Conservation (phyloP, 1,284 basidiomycete species). For the Ganoderma sinense region DNA sequence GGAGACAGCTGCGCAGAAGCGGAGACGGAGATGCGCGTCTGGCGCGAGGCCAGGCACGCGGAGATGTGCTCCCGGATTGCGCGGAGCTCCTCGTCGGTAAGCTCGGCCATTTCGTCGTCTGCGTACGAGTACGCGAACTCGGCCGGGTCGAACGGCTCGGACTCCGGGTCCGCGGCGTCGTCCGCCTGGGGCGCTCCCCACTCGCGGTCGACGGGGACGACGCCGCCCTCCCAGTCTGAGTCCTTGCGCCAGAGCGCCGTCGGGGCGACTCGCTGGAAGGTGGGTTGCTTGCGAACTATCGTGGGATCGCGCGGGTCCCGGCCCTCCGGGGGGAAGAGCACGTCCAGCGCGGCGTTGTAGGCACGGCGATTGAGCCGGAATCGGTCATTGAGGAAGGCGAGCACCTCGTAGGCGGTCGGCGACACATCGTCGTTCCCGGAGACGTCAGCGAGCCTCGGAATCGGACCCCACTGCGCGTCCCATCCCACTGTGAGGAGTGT, state of each 20-base stretch:
- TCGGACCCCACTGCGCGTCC: conserved; percentile 9
- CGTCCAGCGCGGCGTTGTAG: conserved; percentile 9
- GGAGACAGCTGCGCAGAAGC: not conserved
- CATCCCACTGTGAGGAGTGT: conserved; percentile 7
- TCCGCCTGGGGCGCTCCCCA: conserved; percentile 19
- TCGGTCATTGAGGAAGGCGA: conserved; percentile 8
- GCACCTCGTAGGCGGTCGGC: not conserved
- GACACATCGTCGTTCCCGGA: not conserved
- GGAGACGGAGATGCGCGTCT: not conserved
- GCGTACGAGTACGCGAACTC: not conserved
- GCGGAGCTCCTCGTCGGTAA: conserved; percentile 7
- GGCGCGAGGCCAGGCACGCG: conserved; percentile 3
- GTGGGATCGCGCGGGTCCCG: not conserved
- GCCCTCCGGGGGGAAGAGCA: conserved; percentile 12
- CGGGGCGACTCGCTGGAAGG: conserved; percentile 12
- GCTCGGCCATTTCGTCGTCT: conserved; percentile 3
- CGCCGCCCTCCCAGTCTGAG: conserved; percentile 25
- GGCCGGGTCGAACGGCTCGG: conserved; percentile 11
- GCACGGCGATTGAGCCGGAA: conserved; percentile 10
- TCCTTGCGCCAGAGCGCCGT: conserved; percentile 26
- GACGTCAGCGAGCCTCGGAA: conserved; percentile 7
- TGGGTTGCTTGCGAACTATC: not conserved
- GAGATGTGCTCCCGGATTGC: not conserved
- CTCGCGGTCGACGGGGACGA: conserved; percentile 21
- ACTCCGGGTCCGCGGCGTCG: conserved; percentile 24